Conservation (phyloP, 2,329 filamentous ascomycete genomes). For the Cordyceps fumosorosea region DNA sequence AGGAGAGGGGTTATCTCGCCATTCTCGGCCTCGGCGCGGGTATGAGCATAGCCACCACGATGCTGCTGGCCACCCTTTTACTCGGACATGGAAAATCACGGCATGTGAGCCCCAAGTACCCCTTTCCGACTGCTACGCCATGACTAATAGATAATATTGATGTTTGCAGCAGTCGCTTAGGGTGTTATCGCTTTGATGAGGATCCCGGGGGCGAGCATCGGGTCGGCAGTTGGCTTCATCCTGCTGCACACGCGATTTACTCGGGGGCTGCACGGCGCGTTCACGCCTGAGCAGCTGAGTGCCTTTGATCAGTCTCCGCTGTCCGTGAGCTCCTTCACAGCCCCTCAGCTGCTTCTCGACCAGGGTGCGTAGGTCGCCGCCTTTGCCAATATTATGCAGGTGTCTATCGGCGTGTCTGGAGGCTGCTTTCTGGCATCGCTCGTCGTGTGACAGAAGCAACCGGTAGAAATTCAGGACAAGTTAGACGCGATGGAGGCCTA, state of each 20-base stretch:
- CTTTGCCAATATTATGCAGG: not conserved
- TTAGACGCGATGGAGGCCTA: not conserved
- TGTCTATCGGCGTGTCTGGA: not conserved
- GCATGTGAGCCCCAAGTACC: slow-evolving; percentile 39
- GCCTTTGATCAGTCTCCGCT: not conserved
- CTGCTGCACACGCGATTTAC: not conserved
- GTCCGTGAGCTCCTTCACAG: not conserved
- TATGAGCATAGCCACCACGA: not conserved
- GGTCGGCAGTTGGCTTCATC: not conserved
- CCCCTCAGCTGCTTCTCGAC: not conserved
- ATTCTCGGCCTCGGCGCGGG: not conserved
- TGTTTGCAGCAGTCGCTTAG: not conserved
- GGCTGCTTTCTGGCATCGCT: not conserved
- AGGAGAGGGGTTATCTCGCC: not conserved
- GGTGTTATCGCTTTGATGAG: not conserved
- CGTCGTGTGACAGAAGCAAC: not conserved
- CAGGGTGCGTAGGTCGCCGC: not conserved
- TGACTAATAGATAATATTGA: not conserved
- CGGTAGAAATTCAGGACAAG: not conserved
- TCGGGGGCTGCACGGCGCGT: not conserved
- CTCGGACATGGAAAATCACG: slow-evolving; percentile 36
- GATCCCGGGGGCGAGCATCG: not conserved
- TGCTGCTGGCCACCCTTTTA: not conserved
- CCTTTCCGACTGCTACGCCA: no score
- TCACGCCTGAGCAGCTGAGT: not conserved